Conservation (phyloP, 768 basidiomycete genomes). For the Paxillus rubicundulus region DNA sequence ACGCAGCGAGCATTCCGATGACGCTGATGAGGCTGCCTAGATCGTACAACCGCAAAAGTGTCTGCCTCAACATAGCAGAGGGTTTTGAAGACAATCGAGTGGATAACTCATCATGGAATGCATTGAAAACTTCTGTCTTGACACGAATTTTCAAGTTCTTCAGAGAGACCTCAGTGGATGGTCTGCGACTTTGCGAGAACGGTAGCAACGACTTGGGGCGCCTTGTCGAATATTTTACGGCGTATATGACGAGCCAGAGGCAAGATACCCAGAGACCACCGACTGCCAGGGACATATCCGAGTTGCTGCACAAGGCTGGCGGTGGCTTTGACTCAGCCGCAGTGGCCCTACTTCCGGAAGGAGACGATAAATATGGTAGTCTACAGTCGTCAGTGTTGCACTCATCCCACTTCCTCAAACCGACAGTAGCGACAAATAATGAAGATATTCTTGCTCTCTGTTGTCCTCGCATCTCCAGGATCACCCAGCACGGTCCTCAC, state of each 20-base stretch:
- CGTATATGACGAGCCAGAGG: constrained; percentile 27
- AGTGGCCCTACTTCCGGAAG: too few relatives aligned
- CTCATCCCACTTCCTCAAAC: constrained; percentile 5
- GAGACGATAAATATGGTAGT: too few relatives aligned
- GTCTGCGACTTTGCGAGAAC: constrained; percentile 18
- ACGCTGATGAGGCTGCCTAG: constrained; percentile 44
- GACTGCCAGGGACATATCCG: constrained; percentile 19
- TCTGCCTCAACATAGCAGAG: constrained; percentile 22
- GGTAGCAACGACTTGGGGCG: constrained; percentile 21
- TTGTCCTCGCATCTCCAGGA: constrained; percentile 65
- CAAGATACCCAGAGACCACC: constrained; percentile 19
- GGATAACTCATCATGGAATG: constrained; percentile 44
- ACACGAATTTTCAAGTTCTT: constrained; percentile 34
- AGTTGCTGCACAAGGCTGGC: not conserved
- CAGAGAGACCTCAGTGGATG: constrained; percentile 19
- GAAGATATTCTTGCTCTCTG: constrained; percentile 85
- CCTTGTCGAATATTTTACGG: constrained; percentile 20
- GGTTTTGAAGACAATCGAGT: constrained; percentile 31
- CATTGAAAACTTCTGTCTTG: constrained; percentile 52
- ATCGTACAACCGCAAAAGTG: constrained; percentile 45
- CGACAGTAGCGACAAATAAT: constrained; percentile 40
- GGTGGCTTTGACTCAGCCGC: too few relatives aligned
- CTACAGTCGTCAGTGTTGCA: not conserved
- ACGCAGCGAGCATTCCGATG: constrained; percentile 46
- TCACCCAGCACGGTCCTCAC: constrained; percentile 63